Evolutionary conservation across 2,329 filamentous ascomycete species (phyloP), one percentile per base, ranked within the genome.

Genomic region (Ascochyta pisi): DNA sequence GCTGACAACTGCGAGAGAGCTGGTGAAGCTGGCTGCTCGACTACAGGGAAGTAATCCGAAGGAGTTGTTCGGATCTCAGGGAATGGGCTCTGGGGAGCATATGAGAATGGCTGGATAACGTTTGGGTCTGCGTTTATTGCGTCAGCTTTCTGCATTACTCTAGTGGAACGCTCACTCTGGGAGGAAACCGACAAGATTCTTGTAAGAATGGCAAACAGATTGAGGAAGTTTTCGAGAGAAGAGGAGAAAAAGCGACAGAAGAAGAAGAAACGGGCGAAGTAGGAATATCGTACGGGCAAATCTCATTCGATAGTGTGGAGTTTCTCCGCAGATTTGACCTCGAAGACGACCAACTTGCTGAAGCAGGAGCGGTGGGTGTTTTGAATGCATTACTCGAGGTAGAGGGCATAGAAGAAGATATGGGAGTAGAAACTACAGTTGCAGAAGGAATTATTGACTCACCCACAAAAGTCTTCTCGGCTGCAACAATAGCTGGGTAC

Each of bases 11-110:
- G 82, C 12, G 86, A 85, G 47, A 85, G 81, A n/a, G 85, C 84
- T 4, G 89, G 88, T 1, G 89, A 91, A 39, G 84, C 79, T 39
- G 85, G 83, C 52, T 78, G 77, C 50, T 77, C 73, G n/a, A 78
- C 68, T 31, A 74, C 66, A 49, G 76, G 71, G 61, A 77, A 77
- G 58, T 77, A 74, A 26, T 76, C 75, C 29, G 78, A 77, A 12
- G 76, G 74, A 35, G 74, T 73, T 15, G 73, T 69, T 37, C 70
- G 69, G 31, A 78, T 69, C 13, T 79, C 76, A 23, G 74, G 73
- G 50, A 76, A 79, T 27, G 78, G 78, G 13, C 76, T 75, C 27
- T 77, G 74, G 16, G 76, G 69, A 12, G 64, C 60, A 60, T 75
- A 79, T 19, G 75, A 67, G 57, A 80, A 81, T 23, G 83, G 80